Base-by-base conservation (phyloP, 2,329 filamentous ascomycete genomes). In the Penicillium sp. region DNA sequence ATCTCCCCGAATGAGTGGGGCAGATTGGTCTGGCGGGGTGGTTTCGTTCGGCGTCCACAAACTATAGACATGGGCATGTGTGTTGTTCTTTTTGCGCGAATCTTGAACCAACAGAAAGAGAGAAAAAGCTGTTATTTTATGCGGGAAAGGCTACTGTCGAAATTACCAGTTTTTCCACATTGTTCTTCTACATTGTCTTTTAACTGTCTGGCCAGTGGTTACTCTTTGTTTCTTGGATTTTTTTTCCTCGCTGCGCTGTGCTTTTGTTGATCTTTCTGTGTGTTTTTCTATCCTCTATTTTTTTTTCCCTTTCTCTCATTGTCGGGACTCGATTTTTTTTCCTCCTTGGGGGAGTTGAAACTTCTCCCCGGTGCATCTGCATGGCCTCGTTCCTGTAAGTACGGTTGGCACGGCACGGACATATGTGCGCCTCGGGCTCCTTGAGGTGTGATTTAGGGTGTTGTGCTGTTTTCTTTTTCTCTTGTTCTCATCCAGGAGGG, bases 51-150 rank as follows among this genome's bases (percentile, higher is more conserved):
- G 76, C 76, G 76, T 78, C 76, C 75, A 76, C 71, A 60, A 55
- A 72, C 69, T 65, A 78, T 78, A 78, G 76, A 78, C 74, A 71
- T 74, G 76, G 76, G 75, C 74, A 77, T 78, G 72, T 75, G 53
- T 47, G 54, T 56, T 70, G 71, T 69, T 69, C 55, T 65, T 71
- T 69, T 71, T 69, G 65, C 63, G 66, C 66, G 64, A 69, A 68
- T 58, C 63, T 68, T 64, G 63, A 67, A 33, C 30, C 68, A 65
- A 61, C 60, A 61, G 64, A 73, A 70, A 68, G 71, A 68, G 71
- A 70, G 66, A 73, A 70, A 70, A 73, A 69, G 68, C 63, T 61
- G 66, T 65, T n/a, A n/a, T n/a, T n/a, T 61, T 33, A 30, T 42
- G 10, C 17, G 19, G 35, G 35, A 45, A 45, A 54, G 65, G 56